These are phyloP conservation scores for Phytophthora quininea DNA, from an alignment of 352 stramenopile genomes.

Conservation along the genomic window DNA sequence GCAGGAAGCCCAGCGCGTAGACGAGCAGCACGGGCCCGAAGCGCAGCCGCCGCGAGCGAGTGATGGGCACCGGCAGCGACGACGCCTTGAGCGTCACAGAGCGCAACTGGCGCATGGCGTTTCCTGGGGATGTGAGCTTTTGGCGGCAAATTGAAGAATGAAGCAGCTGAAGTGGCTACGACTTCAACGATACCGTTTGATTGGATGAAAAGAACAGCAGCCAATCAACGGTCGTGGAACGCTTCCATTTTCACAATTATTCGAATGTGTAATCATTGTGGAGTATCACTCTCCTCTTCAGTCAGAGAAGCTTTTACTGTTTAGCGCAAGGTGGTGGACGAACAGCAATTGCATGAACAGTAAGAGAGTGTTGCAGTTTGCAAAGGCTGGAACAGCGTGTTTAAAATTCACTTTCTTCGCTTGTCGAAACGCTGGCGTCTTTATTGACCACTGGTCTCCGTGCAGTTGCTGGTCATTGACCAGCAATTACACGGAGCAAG, in stretches of 20 bases:
- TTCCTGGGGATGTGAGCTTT: conserved; percentile 2
- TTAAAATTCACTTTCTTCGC: no score
- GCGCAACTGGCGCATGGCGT: conserved; percentile 22
- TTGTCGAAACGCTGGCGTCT: no score
- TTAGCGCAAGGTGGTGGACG: no score
- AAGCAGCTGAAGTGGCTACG: conserved; percentile 14
- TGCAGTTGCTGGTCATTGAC: no score
- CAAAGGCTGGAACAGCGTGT: not conserved
- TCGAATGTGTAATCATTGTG: not conserved
- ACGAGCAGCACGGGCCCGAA: conserved; percentile 26
- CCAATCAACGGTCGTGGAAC: not conserved
- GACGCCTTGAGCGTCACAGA: conserved; percentile 32
- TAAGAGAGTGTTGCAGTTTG: not conserved
- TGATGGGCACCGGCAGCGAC: not conserved
- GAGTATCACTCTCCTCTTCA: no score
- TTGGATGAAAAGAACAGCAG: not conserved
- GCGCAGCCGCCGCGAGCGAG: not conserved
- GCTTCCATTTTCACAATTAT: not conserved
- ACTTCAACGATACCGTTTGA: not conserved
- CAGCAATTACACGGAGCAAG: no score
- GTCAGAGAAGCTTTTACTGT: no score
- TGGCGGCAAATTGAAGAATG: conserved; percentile 14
- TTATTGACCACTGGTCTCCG: no score
- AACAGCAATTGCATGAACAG: not conserved
- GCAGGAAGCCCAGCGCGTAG: conserved; percentile 20